Base-by-base conservation (phyloP, 2,329 filamentous ascomycete species). In the Nemania sp. region DNA sequence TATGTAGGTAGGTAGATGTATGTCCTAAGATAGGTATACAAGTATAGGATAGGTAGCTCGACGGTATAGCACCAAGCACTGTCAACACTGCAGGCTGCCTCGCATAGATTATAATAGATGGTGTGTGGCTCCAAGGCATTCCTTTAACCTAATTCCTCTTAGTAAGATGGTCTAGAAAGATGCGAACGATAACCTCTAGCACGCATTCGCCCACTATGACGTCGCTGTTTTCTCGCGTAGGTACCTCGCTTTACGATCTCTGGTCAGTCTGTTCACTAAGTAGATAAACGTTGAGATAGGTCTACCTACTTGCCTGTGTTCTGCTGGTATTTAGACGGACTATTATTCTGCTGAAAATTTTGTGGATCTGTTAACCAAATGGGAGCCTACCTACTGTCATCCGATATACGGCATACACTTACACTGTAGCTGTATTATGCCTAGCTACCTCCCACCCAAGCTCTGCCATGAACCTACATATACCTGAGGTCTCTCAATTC, bases 111-210 rank as follows among this genome's bases (percentile, higher is more conserved):
- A 35, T 13, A 38, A 5, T 38, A 41, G 32, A 22, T 41, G 35
- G 24, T 64, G 59, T 18, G 47, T 27, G 41, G 38, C 29, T 41
- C 59, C 22, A 27, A 43, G 7, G 11, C 38, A 4, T 45, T 24
- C 7, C 32, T 26, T 58, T 51, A 59, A 64, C 64, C 51, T 41
- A 26, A 62, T 57, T 47, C 22, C 32, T 54, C 26, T 41, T 67
- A 64, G 65, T 43, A 5, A 38, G 20, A 56, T 5, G 49, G 49
- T 51, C 60, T 58, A 59, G 60, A 59, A 38, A 58, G 13, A 18
- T 38, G 53, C 13, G 11, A 52, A 45, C 47, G 22, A 59, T 54
- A 54, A 11, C 20, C 45, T 63, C 32, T 52, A 32, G 26, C 32
- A 49, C 38, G 22, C 20, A 15, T 53, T 38, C n/a, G 35, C 18